Base-by-base conservation (phyloP, 2,329 filamentous ascomycete species). In the Penicillium hordei region DNA sequence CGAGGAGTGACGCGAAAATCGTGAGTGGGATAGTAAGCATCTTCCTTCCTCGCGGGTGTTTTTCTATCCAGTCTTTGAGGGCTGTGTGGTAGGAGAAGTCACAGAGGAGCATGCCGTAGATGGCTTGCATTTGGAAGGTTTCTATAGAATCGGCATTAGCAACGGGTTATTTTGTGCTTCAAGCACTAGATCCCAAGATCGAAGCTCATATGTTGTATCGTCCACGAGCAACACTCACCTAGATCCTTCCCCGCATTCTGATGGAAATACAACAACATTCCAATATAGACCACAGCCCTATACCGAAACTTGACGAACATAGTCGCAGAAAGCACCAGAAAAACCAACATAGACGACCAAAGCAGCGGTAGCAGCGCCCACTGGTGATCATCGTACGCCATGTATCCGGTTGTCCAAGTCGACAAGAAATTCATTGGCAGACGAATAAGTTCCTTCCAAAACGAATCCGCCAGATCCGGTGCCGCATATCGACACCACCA, bases 361-460 rank as follows among this genome's bases (percentile, higher is more conserved):
- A 83, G 67, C 48, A 83, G 69, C 13, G 79, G 80, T 29, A 81
- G 69, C 64, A 83, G 75, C 3, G 81, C 80, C 82, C 82, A 84
- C 64, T 83, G 82, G 59, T 83, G 81, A 55, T 82, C 76, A 64
- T 84, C 82, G 54, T 81, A 83, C 9, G 77, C 72, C 70, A 81
- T 82, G 64, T 78, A 78, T 1, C 76, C 77, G 52, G 75, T 79
- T 13, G 80, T 81, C 82, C 82, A 84, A 12, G 77, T 78, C 10
- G 70, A 74, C 25, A 81, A 70, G 61, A 81, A 79, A 59, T 78
- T 78, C 57, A 67, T 65, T 53, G 80, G 76, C 36, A 83, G 66
- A 19, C 78, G 71, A 31, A 70, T 61, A 7, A 83, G 62, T 60
- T 83, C 81, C 15, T 75, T 70, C 49, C 69, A 70, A n/a, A 83